Evolutionary conservation across 257 asterid species (phyloP).

Genomic region (Solanum habrochaites): DNA sequence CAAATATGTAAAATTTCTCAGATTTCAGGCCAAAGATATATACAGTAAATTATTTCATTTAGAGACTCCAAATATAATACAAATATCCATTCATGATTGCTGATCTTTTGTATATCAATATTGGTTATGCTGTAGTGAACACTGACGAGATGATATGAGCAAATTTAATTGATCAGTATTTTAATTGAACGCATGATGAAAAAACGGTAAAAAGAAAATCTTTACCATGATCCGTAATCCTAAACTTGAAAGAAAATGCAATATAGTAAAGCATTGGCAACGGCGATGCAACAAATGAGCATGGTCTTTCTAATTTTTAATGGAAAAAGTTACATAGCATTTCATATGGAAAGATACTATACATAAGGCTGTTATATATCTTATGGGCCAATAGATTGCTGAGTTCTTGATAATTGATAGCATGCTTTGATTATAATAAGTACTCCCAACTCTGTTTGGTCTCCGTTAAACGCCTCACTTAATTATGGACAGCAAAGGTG

Average conservation of each 20-base stretch:
- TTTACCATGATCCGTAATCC: background rate
- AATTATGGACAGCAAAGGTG: background rate
- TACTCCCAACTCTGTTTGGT: background rate
- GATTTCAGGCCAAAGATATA: background rate
- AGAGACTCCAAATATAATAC: background rate
- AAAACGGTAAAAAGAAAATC: too few species aligned
- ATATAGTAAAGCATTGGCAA: background rate
- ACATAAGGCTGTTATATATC: background rate
- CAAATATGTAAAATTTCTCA: background rate
- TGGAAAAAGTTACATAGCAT: background rate
- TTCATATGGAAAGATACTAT: background rate
- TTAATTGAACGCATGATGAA: too few species aligned
- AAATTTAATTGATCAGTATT: too few species aligned
- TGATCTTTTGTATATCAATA: background rate
- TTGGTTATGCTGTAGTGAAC: too few species aligned
- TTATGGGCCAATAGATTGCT: background rate
- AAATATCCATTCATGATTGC: background rate
- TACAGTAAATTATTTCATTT: background rate
- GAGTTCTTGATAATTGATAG: background rate
- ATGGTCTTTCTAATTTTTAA: background rate
- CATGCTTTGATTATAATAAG: background rate
- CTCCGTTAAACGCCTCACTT: background rate
- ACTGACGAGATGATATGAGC: too few species aligned
- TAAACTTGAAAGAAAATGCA: background rate
- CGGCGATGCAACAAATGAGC: background rate